Base-by-base conservation (phyloP, 768 basidiomycete species). In the Grammothele lineata region DNA sequence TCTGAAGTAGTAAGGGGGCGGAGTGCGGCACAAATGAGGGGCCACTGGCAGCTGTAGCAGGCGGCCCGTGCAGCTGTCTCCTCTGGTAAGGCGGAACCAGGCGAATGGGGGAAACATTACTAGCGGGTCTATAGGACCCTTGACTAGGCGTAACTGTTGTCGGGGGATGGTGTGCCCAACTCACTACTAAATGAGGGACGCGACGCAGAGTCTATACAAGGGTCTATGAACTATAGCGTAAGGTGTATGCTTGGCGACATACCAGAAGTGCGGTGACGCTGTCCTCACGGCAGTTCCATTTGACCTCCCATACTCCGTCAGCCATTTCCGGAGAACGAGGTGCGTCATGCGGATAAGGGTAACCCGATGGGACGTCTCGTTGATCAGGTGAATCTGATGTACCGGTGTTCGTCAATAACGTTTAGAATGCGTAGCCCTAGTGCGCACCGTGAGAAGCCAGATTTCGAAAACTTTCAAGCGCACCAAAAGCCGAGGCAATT, bases 261-360 rank as follows among this genome's bases (percentile, higher is more conserved):
- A 87, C 88, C 76, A 79, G 77, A 38, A 87, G 69, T 19, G 88
- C 88, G 50, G 69, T 77, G 34, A 88, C 75, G 49, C 83, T 85
- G 54, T 91, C 82, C 50, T 87, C 83, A 35, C 88, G 74, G 61
- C 86, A 78, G 22, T 75, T 70, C 85, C 85, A 92, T 59, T 90
- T 92, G 33, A 89, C 72, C 57, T 85, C 85, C 80, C 85, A 90
- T 48, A 83, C 81, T 4, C 71, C 64, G 1, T 56, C 51, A 43
- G 81, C 77, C 86, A 87, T 89, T 10, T 57, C 56, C 5, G 72
- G 35, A 26, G 71, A 71, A 34, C 82, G 80, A 22, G 75, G 73
- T 3, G 68, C 72, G 56, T 81, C 66, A 55, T 90, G 87, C 3
- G 83, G 81, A 54, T 30, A 37, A 4, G 55, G 37, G 15, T 40